Evolutionary conservation across 495 filamentous ascomycete genomes (phyloP).

Genomic region (Penicillium dipodomyicola): DNA sequence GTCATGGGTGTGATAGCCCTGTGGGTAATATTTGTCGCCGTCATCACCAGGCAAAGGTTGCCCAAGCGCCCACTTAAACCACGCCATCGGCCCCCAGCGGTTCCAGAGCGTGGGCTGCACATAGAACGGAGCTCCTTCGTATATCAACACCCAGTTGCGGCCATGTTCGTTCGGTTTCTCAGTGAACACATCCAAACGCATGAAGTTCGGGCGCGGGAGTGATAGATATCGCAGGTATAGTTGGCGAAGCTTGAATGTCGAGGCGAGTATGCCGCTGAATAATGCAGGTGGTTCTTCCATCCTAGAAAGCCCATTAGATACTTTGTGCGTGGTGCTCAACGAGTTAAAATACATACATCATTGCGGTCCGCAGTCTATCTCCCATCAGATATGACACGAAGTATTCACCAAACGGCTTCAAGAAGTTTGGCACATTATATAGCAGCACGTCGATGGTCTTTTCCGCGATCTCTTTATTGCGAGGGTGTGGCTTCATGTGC

Average conservation of each 20-base stretch:
- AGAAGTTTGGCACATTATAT: conserved; percentile 48
- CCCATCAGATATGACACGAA: conserved; percentile 58
- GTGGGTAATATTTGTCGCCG: conserved; percentile 53
- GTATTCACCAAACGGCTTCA: conserved; percentile 47
- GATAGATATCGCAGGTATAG: conserved; percentile 52
- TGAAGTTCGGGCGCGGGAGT: conserved; percentile 52
- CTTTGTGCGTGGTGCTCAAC: background rate
- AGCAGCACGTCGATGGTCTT: conserved; percentile 58
- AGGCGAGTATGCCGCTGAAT: conserved; percentile 38
- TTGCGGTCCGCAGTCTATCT: conserved; percentile 56
- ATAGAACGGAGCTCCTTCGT: conserved; percentile 55
- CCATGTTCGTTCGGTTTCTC: conserved; percentile 50
- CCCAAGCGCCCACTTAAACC: conserved; percentile 49
- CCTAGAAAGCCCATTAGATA: conserved; percentile 25
- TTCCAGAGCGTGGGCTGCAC: conserved; percentile 56
- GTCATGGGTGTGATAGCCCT: conserved; percentile 57
- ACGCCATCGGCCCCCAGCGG: conserved; percentile 54
- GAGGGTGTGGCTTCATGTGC: conserved; percentile 54
- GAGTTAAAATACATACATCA: conserved; percentile 47
- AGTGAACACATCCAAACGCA: conserved; percentile 43
- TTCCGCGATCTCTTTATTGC: conserved; percentile 54
- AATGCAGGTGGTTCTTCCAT: conserved; percentile 39
- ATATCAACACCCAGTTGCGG: conserved; percentile 46
- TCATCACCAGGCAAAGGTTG: conserved; percentile 58
- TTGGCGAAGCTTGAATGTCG: conserved; percentile 44